A percentile compares a stretch with the other conserved stretches of the same genome.
These are phyloP conservation scores for Toxoplasma gondii DNA, from an alignment of 169 alveolate species.

Conservation along the genomic window DNA sequence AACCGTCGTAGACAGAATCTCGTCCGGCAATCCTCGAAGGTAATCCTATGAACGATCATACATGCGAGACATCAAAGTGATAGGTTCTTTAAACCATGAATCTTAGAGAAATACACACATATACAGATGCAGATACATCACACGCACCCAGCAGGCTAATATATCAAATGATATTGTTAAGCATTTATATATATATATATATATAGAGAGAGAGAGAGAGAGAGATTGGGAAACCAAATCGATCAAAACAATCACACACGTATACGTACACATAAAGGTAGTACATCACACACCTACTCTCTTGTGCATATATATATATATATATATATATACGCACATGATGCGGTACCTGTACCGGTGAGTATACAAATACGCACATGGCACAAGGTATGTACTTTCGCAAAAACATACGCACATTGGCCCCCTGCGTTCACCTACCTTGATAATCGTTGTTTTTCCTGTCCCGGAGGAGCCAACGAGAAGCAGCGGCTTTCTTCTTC, in stretches of 20 bases:
- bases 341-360: no score
- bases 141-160: not conserved
- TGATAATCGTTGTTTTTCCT: slow-evolving; percentile 93
- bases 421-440: slow-evolving; percentile 41
- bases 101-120: not conserved
- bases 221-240: no score
- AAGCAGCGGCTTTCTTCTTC: slow-evolving; percentile 86
- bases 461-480: slow-evolving; percentile 85
- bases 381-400: no score
- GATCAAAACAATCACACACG: no score
- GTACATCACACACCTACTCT: no score
- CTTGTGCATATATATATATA: not conserved
- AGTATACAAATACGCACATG: no score
- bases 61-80: not conserved
- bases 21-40: slow-evolving; percentile 85
- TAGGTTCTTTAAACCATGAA: no score
- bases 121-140: no score
- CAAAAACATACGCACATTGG: not conserved
- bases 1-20: slow-evolving; percentile 81
- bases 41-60: slow-evolving; percentile 78
- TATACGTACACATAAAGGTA: no score
- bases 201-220: not conserved
- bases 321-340: not conserved
- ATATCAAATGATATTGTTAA: not conserved
- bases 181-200: not conserved